Conservation (phyloP, 352 stramenopile genomes). For the Pythium myriotylum region DNA sequence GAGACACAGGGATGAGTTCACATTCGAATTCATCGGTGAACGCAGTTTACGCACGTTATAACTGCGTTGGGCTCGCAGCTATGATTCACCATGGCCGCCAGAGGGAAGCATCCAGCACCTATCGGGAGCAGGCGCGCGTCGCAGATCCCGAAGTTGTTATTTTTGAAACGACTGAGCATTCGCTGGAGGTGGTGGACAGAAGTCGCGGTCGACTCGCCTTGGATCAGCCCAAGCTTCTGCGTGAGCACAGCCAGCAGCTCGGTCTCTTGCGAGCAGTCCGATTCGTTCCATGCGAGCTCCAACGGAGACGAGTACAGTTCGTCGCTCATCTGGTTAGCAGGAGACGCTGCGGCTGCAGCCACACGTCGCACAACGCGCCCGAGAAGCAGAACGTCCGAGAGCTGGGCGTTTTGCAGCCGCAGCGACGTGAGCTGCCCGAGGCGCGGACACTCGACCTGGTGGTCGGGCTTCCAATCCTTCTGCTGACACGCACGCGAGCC, state of each 20-base stretch:
- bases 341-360: neutral
- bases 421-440: constrained; percentile 48
- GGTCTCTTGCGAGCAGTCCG: constrained; percentile 53
- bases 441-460: constrained; percentile 59
- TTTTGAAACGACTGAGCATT: constrained; percentile 74
- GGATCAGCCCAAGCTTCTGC: constrained; percentile 56
- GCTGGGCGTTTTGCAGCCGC: constrained; percentile 37
- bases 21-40: too few relatives aligned
- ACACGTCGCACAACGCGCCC: constrained; percentile 47
- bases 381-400: constrained; percentile 60
- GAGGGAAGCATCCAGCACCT: constrained; percentile 60
- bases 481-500: constrained; percentile 66
- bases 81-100: constrained; percentile 80
- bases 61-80: constrained; percentile 71
- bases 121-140: constrained; percentile 62
- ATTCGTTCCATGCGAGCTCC: constrained; percentile 61
- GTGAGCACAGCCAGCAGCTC: constrained; percentile 47
- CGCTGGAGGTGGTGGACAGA: constrained; percentile 31
- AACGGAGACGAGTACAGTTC: constrained; percentile 15
- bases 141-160: constrained; percentile 82
- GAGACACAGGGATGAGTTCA: too few relatives aligned
- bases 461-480: constrained; percentile 61
- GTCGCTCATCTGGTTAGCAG: neutral
- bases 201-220: constrained; percentile 25
- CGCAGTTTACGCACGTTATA: constrained; percentile 57